These are phyloP conservation scores for Scortechinia acanthostroma DNA, from an alignment of 2,329 filamentous ascomycete species.

Conservation along the genomic window DNA sequence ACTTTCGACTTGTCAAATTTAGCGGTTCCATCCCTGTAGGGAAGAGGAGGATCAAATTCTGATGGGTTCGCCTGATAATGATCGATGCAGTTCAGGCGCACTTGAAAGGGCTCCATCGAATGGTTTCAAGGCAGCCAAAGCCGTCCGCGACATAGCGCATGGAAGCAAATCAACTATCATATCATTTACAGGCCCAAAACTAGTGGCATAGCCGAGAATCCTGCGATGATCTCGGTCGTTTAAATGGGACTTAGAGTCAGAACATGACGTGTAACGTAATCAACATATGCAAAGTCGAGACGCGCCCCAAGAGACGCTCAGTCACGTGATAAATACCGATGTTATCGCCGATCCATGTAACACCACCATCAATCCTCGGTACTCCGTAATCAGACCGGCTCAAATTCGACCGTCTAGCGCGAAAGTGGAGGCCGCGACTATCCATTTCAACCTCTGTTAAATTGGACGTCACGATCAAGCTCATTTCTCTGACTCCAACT, in stretches of 20 bases:
- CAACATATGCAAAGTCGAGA: neutral
- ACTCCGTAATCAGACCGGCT: no score
- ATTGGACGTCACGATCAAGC: no score
- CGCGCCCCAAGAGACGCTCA: neutral
- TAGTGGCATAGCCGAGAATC: no score
- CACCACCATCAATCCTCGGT: no score
- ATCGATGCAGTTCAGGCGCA: slow-evolving; percentile 92
- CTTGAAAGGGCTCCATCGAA: slow-evolving; percentile 72
- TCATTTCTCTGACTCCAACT: no score
- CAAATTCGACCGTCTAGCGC: no score
- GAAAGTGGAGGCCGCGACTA: no score
- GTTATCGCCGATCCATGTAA: no score
- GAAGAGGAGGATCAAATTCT: slow-evolving; percentile 72
- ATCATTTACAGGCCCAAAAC: no score
- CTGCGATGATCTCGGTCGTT: neutral
- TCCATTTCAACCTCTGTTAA: no score
- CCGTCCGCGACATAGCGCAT: neutral
- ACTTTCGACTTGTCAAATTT: slow-evolving; percentile 63
- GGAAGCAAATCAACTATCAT: neutral
- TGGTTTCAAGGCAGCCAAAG: neutral
- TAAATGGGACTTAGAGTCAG: no score
- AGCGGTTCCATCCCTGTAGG: slow-evolving; percentile 51
- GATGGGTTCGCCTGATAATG: slow-evolving; percentile 80
- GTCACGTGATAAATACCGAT: neutral
- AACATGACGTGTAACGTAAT: neutral